Conservation (phyloP, 352 stramenopile species). For the Phytophthora idaei region DNA sequence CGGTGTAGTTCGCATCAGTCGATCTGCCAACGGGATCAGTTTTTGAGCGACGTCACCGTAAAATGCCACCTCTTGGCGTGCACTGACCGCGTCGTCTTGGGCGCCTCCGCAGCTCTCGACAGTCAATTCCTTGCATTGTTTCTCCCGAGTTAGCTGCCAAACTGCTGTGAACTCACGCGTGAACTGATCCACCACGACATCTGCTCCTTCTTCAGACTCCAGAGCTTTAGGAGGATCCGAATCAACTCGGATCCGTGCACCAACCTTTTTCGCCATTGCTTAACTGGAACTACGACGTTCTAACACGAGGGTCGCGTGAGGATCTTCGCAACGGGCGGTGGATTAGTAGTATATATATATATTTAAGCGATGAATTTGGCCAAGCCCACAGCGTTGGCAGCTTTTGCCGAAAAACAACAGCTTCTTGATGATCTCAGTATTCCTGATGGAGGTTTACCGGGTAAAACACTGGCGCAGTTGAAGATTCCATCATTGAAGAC, state of each 20-base stretch:
- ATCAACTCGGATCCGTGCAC: constrained; percentile 12
- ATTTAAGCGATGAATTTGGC: constrained; percentile 9
- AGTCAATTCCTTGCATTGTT: constrained; percentile 19
- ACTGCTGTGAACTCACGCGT: constrained; percentile 51
- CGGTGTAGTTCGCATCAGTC: constrained; percentile 32
- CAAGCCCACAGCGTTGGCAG: constrained; percentile 22
- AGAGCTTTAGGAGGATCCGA: constrained; percentile 12
- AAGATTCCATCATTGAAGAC: constrained; percentile 7
- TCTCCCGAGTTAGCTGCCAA: constrained; percentile 46
- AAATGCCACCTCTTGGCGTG: constrained; percentile 40
- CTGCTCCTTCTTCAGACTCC: constrained; percentile 1
- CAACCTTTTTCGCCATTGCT: constrained; percentile 21
- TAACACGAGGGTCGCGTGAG: background rate
- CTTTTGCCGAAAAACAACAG: constrained; percentile 23
- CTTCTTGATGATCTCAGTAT: constrained; percentile 6
- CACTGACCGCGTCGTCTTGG: constrained; percentile 14
- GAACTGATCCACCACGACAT: constrained; percentile 58
- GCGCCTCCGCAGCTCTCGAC: constrained; percentile 8
- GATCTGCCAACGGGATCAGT: constrained; percentile 40
- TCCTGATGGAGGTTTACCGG: background rate
- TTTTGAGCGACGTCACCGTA: constrained; percentile 52
- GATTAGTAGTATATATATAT: background rate
- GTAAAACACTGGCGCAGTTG: constrained; percentile 17
- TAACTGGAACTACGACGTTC: background rate
- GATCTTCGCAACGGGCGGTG: constrained; percentile 31